phyloP scores from a whole-genome alignment of 1,284 basidiomycete genomes.

The Boletellus deceptivus region DNA sequence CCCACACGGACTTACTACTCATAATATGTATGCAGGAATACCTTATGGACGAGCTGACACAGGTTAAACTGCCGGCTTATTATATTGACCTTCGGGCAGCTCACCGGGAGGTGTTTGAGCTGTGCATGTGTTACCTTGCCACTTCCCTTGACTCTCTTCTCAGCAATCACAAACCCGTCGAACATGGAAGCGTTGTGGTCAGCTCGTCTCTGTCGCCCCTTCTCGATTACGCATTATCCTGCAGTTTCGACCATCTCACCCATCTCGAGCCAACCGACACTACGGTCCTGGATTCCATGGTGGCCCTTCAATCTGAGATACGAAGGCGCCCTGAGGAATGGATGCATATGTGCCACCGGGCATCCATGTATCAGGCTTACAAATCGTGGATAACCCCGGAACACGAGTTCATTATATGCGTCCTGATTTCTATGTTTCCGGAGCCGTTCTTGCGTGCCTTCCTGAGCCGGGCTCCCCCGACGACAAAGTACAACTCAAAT shows the following conservation, averaged over 20 bases:
- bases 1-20: neutral
- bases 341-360: constrained; percentile 1
- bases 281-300: neutral
- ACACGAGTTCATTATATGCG: constrained; percentile 7
- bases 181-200: neutral
- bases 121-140: constrained; percentile 8
- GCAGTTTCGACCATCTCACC: constrained; percentile 5
- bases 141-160: neutral
- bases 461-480: neutral
- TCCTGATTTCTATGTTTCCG: constrained; percentile 1
- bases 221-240: constrained; percentile 4
- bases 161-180: neutral
- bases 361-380: neutral
- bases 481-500: neutral
- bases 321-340: neutral
- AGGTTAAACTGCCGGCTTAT: neutral
- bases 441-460: constrained; percentile 1
- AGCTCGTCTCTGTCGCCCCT: neutral
- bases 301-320: neutral
- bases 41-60: neutral
- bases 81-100: constrained; percentile 2
- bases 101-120: neutral
- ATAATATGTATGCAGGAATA: neutral
- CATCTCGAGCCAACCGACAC: neutral
- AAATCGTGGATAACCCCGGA: constrained; percentile 1